Base-by-base conservation (phyloP, 2,329 filamentous ascomycete genomes). In the Pochonia chlamydosporia region DNA sequence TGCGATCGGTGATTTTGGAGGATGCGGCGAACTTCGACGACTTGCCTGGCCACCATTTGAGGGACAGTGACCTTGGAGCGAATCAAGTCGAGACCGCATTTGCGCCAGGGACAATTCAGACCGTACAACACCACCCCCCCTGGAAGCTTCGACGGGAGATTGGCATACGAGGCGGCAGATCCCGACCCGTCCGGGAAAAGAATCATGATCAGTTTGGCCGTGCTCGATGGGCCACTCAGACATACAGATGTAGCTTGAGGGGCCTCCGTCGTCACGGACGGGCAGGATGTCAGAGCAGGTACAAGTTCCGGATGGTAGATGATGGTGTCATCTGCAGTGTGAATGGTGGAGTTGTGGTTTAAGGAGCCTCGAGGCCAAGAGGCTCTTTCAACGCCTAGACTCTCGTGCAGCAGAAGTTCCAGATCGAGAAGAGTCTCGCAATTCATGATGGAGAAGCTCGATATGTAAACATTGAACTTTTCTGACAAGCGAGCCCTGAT, bases 31-130 rank as follows among this genome's bases (percentile, higher is more conserved):
- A 89, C 85, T 65, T 89, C 85, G 4, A 74, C 68, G 33, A 65
- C 56, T 35, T 56, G 83, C 54, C 78, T 71, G 43, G 54, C 54
- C 2, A 56, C 52, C 7, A 56, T 43, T 13, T 58, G 52, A 9
- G 25, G 18, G 14, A 58, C 40, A 1, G 47, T 54, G 39, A 55
- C 54, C 6, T 50, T 52, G 16, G 49, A 54, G 30, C 70, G 61
- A 25, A 78, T 73, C 51, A 81, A 73, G 23, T 78, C 71, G 46
- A 77, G 70, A 1, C 81, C 79, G 1, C 68, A 71, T 61, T 81
- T 82, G 73, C 82, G 79, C 69, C 79, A 85, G 3, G 81, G 81
- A 53, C 77, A 84, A 59, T 82, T 82, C 4, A 65, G 52, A 4
- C 76, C 79, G 58, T 74, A 78, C 11, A 82, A 69, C 3, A 70